These are phyloP conservation scores for Boletus sensibilis DNA, from an alignment of 768 basidiomycete species.

Conservation along the genomic window DNA sequence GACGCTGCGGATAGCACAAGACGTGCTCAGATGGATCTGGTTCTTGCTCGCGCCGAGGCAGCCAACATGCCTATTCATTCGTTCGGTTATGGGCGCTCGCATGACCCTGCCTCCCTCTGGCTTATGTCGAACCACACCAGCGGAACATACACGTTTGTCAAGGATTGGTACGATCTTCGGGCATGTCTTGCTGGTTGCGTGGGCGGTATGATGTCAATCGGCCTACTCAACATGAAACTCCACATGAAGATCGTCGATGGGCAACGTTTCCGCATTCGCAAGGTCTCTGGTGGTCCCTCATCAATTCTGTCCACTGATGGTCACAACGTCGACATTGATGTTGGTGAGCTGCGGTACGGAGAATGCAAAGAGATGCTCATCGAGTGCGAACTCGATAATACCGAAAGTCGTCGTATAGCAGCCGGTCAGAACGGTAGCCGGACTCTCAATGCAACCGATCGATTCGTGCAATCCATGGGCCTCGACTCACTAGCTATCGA, in stretches of 20 bases:
- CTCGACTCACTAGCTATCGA: conserved; percentile 72
- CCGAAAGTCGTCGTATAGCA: conserved; percentile 39
- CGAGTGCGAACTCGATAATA: conserved; percentile 85
- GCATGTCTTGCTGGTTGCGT: conserved; percentile 91
- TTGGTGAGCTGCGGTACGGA: conserved; percentile 93
- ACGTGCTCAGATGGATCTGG: conserved; percentile 96
- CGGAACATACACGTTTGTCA: conserved; percentile 97
- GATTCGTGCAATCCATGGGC: conserved; percentile 84
- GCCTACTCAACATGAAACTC: conserved; percentile 87
- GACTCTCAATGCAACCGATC: conserved; percentile 78
- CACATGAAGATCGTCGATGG: conserved; percentile 93
- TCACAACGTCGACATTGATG: conserved; percentile 91
- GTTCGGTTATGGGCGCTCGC: conserved; percentile 94
- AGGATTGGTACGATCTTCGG: conserved; percentile 95
- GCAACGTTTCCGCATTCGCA: conserved; percentile 88
- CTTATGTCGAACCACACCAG: conserved; percentile 97
- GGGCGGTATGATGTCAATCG: conserved; percentile 96
- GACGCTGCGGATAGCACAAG: conserved; percentile 91
- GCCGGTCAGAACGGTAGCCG: conserved; percentile 14
- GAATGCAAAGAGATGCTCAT: conserved; percentile 97
- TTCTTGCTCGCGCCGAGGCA: conserved; percentile 94
- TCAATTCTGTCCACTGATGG: conserved; percentile 90
- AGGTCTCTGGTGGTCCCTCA: conserved; percentile 87
- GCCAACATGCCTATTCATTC: conserved; percentile 97
- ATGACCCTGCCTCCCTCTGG: conserved; percentile 98